phyloP scores from a whole-genome alignment of 1,139 yeast species.

The Taiozyma sp. region DNA sequence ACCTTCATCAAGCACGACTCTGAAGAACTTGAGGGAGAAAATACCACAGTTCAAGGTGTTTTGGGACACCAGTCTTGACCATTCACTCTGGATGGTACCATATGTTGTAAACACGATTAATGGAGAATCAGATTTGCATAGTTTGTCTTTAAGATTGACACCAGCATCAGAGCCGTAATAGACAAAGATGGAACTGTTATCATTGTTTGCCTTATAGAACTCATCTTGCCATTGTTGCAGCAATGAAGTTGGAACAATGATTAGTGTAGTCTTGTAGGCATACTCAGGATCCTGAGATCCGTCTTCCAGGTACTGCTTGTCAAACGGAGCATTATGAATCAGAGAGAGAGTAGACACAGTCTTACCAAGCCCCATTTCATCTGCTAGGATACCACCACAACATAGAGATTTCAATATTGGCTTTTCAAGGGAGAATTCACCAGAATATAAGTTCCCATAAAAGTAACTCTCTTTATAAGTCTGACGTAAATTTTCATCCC shows the following conservation, averaged over 20 bases:
- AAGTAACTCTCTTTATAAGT: slow-evolving; percentile 34
- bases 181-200: slow-evolving; percentile 40
- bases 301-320: slow-evolving; percentile 22
- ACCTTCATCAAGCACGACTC: slow-evolving; percentile 88
- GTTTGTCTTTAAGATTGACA: slow-evolving; percentile 37
- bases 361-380: slow-evolving; percentile 96
- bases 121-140: slow-evolving; percentile 50
- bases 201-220: slow-evolving; percentile 52
- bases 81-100: slow-evolving; percentile 81
- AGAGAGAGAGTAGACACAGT: slow-evolving; percentile 80
- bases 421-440: slow-evolving; percentile 64
- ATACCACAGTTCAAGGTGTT: slow-evolving; percentile 37
- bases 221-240: slow-evolving; percentile 90
- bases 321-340: slow-evolving; percentile 58
- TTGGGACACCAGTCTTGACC: slow-evolving; percentile 27
- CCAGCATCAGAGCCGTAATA: slow-evolving; percentile 69
- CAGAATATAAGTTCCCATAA: slow-evolving; percentile 79
- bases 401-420: slow-evolving; percentile 58
- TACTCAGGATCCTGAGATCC: slow-evolving; percentile 29
- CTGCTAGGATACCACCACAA: slow-evolving; percentile 89
- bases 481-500: slow-evolving; percentile 14
- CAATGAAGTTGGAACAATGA: slow-evolving; percentile 89
- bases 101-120: slow-evolving; percentile 80
- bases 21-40: slow-evolving; percentile 67
- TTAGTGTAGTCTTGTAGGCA: slow-evolving; percentile 68